Evolutionary conservation across 768 basidiomycete genomes (phyloP).

Genomic region (Clavaria fumosa): DNA sequence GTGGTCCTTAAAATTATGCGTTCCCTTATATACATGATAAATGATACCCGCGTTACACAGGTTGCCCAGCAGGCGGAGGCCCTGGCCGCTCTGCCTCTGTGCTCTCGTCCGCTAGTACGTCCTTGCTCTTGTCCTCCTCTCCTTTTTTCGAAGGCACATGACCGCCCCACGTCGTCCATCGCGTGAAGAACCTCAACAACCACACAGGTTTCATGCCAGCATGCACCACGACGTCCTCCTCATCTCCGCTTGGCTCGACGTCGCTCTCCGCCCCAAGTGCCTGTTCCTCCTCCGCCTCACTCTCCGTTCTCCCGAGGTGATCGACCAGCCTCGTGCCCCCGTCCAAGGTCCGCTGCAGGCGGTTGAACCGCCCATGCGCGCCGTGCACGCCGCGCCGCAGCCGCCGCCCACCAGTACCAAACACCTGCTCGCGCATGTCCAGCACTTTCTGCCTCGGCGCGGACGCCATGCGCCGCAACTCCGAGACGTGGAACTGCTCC

Average conservation of each 20-base stretch:
- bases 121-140: neutral
- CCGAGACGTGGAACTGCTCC: slow-evolving; percentile 47
- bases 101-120: neutral
- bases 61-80: too few species aligned
- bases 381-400: slow-evolving; percentile 35
- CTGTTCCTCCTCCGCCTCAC: slow-evolving; percentile 61
- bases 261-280: slow-evolving; percentile 18
- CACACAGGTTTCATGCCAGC: slow-evolving; percentile 57
- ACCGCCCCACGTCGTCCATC: slow-evolving; percentile 60
- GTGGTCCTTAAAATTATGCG: too few species aligned
- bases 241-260: slow-evolving; percentile 20
- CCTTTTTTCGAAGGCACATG: slow-evolving; percentile 9
- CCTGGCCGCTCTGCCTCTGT: neutral
- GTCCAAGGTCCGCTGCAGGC: slow-evolving; percentile 57
- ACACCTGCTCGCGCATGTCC: slow-evolving; percentile 49
- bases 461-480: slow-evolving; percentile 51
- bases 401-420: slow-evolving; percentile 41
- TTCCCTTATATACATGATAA: too few species aligned
- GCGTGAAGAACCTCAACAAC: slow-evolving; percentile 61
- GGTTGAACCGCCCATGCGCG: slow-evolving; percentile 44
- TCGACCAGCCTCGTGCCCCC: slow-evolving; percentile 50
- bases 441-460: slow-evolving; percentile 49
- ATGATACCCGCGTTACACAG: too few species aligned
- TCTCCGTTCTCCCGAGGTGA: slow-evolving; percentile 52
- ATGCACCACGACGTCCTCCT: slow-evolving; percentile 41